Evolutionary conservation across 1,284 basidiomycete genomes (phyloP), one percentile per base, ranked within the genome.

Genomic region (Cerrena zonata): DNA sequence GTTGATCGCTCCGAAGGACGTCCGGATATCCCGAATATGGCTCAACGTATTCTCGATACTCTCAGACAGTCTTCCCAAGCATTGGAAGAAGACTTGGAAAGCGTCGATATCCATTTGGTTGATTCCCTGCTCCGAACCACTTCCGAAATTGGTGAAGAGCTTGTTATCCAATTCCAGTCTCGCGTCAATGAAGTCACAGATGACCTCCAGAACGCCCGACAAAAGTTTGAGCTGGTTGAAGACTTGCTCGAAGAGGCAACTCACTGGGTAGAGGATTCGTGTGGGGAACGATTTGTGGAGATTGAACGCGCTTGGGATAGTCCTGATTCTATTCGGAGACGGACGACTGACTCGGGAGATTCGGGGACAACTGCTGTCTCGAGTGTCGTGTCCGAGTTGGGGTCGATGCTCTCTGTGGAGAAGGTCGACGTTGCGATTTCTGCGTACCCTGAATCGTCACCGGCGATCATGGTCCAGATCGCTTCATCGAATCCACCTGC

Each of bases 11-110:
- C 30, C 7, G 30, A 34, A 34, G 37, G 50, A 13, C 70, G 76
- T 45, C 66, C 75, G 48, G 77, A 82, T 54, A 61, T 73, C 27
- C 64, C 70, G 4, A 56, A 66, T n/a, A 67, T 74, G 25, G 67
- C 74, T 4, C 73, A 76, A 45, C 72, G 70, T 44, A 70, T 85
- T 27, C 66, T 86, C 23, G 67, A 75, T 11, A 76, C 75, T 57
- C 73, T 86, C 41, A 76, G 76, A 43, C 60, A 69, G 5, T 74
- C 79, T 15, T 76, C 77, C 15, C 61, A 69, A 11, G 56, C 58
- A n/a, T 54, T 62, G 5, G 47, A 53, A 1, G 24, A 34, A 11
- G 43, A 55, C 5, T 50, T 58, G 5, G 56, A 54, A 24, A 30
- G 51, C 7, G 43, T 59, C 34, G 70, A 75, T 40, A 60, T 80